Conservation (phyloP, 2,329 filamentous ascomycete species). For the Aspergillus sp. region DNA sequence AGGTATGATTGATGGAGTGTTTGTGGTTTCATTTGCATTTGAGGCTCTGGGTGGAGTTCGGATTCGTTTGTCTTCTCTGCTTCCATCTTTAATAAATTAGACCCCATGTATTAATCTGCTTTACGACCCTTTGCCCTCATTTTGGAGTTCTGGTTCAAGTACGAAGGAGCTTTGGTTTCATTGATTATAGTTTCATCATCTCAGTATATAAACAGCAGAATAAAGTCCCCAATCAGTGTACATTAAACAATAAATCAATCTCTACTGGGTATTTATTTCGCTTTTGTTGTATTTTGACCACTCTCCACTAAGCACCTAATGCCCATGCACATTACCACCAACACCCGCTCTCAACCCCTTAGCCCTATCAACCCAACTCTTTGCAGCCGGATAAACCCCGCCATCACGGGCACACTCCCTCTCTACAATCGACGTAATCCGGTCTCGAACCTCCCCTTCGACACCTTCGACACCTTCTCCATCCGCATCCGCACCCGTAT, state of each 20-base stretch:
- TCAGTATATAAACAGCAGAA: neutral
- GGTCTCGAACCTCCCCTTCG: conserved; percentile 54
- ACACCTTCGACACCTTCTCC: neutral
- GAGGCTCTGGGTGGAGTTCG: neutral
- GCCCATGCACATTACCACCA: conserved; percentile 40
- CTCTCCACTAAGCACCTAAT: neutral
- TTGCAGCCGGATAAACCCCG: conserved; percentile 45
- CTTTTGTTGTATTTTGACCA: neutral
- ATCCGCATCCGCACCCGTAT: no score
- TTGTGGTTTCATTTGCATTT: neutral
- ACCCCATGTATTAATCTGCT: neutral
- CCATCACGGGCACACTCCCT: conserved; percentile 49
- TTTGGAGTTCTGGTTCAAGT: neutral
- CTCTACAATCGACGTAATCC: conserved; percentile 62
- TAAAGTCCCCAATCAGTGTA: neutral
- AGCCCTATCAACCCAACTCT: conserved; percentile 54
- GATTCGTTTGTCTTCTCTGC: neutral
- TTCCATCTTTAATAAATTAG: neutral
- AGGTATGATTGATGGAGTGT: neutral
- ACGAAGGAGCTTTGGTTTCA: neutral
- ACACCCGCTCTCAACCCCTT: conserved; percentile 48
- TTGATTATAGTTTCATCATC: neutral
- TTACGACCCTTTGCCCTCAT: neutral
- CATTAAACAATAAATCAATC: neutral
- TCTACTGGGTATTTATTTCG: neutral